Evolutionary conservation across 257 asterid genomes (phyloP).

Genomic region (Solanum chilense): DNA sequence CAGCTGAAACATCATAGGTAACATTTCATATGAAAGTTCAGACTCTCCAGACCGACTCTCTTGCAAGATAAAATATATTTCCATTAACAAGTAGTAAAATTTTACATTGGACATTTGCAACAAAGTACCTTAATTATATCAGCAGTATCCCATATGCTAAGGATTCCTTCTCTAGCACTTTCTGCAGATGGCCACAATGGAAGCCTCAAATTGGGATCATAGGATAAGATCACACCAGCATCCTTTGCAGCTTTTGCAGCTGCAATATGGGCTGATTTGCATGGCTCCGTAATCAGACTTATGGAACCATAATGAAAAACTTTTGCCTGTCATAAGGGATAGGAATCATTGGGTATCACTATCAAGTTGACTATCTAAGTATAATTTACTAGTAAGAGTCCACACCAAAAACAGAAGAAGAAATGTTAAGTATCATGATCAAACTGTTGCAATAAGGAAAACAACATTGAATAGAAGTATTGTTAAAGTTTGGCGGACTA

Average conservation of each 20-base stretch:
- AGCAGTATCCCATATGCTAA: conserved; percentile 91
- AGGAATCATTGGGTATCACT: background rate
- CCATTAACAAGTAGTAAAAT: background rate
- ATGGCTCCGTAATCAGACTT: conserved; percentile 95
- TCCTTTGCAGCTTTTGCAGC: conserved; percentile 89
- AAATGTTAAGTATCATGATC: background rate
- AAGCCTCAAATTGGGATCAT: conserved; percentile 96
- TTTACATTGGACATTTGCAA: background rate
- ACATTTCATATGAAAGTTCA: background rate
- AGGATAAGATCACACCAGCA: conserved; percentile 82
- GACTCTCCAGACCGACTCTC: background rate
- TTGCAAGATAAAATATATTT: background rate
- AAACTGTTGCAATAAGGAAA: background rate
- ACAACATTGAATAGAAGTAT: background rate
- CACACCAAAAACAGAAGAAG: background rate
- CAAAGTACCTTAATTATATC: conserved; percentile 79
- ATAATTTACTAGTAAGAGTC: background rate
- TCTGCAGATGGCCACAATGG: conserved; percentile 96
- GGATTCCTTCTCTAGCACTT: conserved; percentile 94
- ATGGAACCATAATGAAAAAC: conserved; percentile 82
- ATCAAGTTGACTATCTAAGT: background rate
- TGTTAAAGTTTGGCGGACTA: background rate
- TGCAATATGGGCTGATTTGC: conserved; percentile 87
- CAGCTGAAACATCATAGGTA: conserved; percentile 4
- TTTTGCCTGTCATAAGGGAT: conserved; percentile 51